Evolutionary conservation across 1,284 basidiomycete genomes (phyloP), one percentile per base, ranked within the genome.

Genomic region (Apiotrichum brassicae): DNA sequence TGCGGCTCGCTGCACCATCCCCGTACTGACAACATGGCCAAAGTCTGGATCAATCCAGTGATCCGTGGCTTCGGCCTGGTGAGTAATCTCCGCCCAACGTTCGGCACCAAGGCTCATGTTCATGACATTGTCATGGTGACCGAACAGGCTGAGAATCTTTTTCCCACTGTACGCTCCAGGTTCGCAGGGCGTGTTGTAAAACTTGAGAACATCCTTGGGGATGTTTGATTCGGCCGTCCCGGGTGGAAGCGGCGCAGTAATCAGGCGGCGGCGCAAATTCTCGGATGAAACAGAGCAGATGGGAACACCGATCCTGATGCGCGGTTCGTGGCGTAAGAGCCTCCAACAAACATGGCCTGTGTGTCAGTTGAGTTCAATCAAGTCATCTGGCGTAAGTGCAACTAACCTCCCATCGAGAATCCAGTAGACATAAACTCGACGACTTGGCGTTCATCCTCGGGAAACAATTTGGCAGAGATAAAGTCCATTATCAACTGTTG

Each of bases 401-500:
- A 48, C 46, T 42, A 37, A 66, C 70, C 79, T 9, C 79, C 79
- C 0, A 80, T 69, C 2, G 73, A 76, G 46, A 77, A 71, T 4
- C 79, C 79, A 0, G 76, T 74, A 11, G 71, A 63, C 28, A 82
- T 81, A 82, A 83, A 93, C 51, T 82, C 77, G 5, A 75, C 76
- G 35, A 94, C 79, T 4, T 61, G 67, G 11, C 81, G 76, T 56
- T 90, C 83, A 12, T 76, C 81, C 20, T 75, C 61, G 0, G 88
- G 87, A 64, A 85, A 94, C n/a, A 94, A 70, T 65, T 84, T 86
- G 1, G 82, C 66, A 0, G 84, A 81, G 3, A 94, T 76, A 62
- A 88, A 85, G 66, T 92, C 87, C 56, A 92, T 84, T 48, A 94
- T 66, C 70, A 85, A 83, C 0, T 84, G 83, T 8, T 89, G 79